These are phyloP conservation scores for Phytophthora meadii DNA, from an alignment of 352 stramenopile genomes.

Conservation along the genomic window DNA sequence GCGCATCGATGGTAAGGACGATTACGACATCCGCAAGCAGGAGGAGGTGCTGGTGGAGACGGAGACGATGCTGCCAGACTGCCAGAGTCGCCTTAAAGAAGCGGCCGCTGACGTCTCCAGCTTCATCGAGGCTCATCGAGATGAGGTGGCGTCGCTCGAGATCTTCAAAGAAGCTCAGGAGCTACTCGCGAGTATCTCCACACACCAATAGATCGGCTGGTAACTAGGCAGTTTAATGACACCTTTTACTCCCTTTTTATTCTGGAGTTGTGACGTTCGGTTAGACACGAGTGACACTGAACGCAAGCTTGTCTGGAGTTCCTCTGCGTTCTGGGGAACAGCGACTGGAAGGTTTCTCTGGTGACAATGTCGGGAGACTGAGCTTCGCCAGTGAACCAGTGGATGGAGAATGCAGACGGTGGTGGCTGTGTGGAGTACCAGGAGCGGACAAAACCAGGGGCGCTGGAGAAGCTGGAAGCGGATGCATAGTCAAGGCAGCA, in stretches of 20 bases:
- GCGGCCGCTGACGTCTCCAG: constrained; percentile 57
- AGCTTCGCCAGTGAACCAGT: constrained; percentile 32
- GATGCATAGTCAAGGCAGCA: constrained; percentile 1
- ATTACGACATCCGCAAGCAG: constrained; percentile 84
- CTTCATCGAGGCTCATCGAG: constrained; percentile 53
- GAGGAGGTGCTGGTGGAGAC: constrained; percentile 84
- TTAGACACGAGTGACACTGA: constrained; percentile 22
- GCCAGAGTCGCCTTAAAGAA: constrained; percentile 70
- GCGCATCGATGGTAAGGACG: constrained; percentile 61
- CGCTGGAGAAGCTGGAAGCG: neutral
- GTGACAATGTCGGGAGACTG: constrained; percentile 64
- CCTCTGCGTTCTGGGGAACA: constrained; percentile 44
- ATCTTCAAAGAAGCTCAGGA: constrained; percentile 52
- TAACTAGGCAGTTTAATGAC: constrained; percentile 7
- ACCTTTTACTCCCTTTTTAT: neutral
- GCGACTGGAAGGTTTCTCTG: constrained; percentile 49
- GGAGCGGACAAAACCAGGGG: constrained; percentile 7
- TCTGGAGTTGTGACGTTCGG: neutral
- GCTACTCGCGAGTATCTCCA: constrained; percentile 52
- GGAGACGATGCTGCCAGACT: constrained; percentile 84
- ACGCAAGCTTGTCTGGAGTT: constrained; percentile 18
- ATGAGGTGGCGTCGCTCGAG: constrained; percentile 50
- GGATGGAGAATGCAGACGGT: constrained; percentile 10
- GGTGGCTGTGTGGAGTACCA: constrained; percentile 10
- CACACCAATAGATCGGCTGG: constrained; percentile 36